Percentiles rank a stretch among this genome's conserved stretches.
These are phyloP conservation scores for Backusella parvicylindrica DNA, from an alignment of 192 early-diverging fungal genomes.

Conservation along the genomic window DNA sequence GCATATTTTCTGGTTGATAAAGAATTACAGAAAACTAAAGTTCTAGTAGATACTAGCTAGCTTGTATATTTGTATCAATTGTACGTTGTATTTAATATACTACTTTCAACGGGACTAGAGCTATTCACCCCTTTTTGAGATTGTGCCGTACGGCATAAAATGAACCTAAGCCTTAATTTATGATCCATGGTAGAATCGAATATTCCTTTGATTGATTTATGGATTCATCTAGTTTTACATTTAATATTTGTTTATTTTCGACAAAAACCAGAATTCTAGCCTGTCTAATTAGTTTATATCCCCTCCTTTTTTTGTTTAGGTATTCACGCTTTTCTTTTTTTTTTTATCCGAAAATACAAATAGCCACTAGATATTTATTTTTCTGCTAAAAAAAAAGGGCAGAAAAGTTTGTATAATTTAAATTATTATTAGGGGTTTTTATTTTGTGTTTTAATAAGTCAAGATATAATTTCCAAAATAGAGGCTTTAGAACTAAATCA, in stretches of 20 bases:
- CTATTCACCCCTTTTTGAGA: background rate
- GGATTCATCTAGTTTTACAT: background rate
- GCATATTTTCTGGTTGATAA: background rate
- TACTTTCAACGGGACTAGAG: background rate
- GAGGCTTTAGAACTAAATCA: background rate
- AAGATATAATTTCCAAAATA: background rate
- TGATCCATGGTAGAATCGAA: background rate
- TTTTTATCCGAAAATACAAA: no score
- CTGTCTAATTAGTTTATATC: background rate
- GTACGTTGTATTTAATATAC: background rate
- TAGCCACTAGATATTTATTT: no score
- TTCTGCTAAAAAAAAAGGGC: no score
- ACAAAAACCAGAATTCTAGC: background rate
- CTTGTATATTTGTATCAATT: background rate
- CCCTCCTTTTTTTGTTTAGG: no score
- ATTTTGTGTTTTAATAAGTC: background rate
- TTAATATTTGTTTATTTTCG: no score
- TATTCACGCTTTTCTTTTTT: no score
- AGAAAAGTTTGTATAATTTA: background rate
- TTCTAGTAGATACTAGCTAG: background rate
- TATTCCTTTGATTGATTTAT: background rate
- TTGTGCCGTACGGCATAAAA: background rate
- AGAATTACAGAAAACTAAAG: background rate
- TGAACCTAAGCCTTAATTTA: background rate
- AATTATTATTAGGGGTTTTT: background rate